Evolutionary conservation across 2,329 filamentous ascomycete species (phyloP).

Genomic region (Lasiodiplodia theobromae): DNA sequence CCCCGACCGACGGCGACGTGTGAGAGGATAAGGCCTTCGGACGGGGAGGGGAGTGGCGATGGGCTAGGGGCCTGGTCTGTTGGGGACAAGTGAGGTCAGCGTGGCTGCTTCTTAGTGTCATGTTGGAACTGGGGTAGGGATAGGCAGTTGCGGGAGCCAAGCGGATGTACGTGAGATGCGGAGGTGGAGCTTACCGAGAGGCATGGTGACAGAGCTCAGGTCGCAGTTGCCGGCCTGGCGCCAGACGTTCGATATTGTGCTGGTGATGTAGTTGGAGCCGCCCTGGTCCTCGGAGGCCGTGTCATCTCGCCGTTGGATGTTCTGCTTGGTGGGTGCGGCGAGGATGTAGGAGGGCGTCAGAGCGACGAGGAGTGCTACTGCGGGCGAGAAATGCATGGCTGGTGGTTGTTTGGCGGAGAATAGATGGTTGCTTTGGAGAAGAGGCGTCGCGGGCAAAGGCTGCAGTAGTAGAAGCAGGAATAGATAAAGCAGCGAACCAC

Average conservation of each 20-base stretch:
- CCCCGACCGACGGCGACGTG: conserved; percentile 88
- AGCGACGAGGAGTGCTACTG: conserved; percentile 42
- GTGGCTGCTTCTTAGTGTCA: neutral
- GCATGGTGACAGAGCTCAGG: conserved; percentile 40
- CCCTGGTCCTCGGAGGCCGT: neutral
- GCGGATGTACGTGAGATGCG: neutral
- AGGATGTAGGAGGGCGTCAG: conserved; percentile 43
- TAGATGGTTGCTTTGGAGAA: neutral
- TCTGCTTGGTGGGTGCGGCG: conserved; percentile 40
- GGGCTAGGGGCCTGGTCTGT: conserved; percentile 45
- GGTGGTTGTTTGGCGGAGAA: neutral
- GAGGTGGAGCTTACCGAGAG: conserved; percentile 39
- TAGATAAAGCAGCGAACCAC: neutral
- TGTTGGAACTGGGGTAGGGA: neutral
- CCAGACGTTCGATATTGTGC: conserved; percentile 20
- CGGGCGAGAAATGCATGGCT: conserved; percentile 45
- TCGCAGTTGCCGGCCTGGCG: conserved; percentile 37
- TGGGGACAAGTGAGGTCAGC: conserved; percentile 35
- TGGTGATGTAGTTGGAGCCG: conserved; percentile 13
- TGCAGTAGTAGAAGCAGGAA: conserved; percentile 26
- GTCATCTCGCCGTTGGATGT: conserved; percentile 22
- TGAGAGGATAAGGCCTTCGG: conserved; percentile 67
- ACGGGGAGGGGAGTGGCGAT: conserved; percentile 66
- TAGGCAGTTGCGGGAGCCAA: neutral
- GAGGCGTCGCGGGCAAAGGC: neutral